These are phyloP conservation scores for Aureobasidium sp. DNA, from an alignment of 2,329 filamentous ascomycete species.

Conservation along the genomic window DNA sequence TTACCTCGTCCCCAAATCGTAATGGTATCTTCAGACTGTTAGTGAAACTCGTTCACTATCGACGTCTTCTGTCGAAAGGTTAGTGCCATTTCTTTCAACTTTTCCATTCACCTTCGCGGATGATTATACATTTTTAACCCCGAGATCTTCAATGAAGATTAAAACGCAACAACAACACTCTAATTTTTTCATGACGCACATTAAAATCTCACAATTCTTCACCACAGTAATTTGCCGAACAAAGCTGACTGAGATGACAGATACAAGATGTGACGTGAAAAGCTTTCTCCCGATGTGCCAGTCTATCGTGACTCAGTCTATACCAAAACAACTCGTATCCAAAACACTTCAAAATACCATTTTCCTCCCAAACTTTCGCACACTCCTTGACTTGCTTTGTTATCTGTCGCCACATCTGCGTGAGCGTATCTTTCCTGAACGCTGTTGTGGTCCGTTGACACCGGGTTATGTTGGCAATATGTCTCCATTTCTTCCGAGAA, in stretches of 20 bases:
- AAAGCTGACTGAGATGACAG: constrained; percentile 5
- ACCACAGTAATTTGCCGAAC: neutral
- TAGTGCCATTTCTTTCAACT: constrained; percentile 14
- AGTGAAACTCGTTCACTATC: neutral
- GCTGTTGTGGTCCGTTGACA: constrained; percentile 17
- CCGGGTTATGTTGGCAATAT: constrained; percentile 25
- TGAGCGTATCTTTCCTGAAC: constrained; percentile 46
- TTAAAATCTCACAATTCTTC: neutral
- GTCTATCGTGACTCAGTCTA: constrained; percentile 1
- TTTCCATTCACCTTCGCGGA: constrained; percentile 28
- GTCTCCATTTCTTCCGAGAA: constrained; percentile 45
- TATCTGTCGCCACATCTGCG: constrained; percentile 58
- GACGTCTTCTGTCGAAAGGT: neutral
- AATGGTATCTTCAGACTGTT: neutral
- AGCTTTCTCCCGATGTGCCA: neutral
- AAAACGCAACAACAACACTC: constrained; percentile 60
- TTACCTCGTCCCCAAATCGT: constrained; percentile 14
- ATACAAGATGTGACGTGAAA: neutral
- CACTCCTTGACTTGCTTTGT: constrained; percentile 54
- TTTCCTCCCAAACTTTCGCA: constrained; percentile 56
- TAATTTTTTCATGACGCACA: constrained; percentile 62
- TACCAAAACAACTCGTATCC: constrained; percentile 44
- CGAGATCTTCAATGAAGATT: constrained; percentile 53
- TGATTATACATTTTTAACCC: constrained; percentile 65
- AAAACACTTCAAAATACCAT: constrained; percentile 51